Evolutionary conservation across 2,329 filamentous ascomycete genomes (phyloP).

Genomic region (Xylariaceae sp.): DNA sequence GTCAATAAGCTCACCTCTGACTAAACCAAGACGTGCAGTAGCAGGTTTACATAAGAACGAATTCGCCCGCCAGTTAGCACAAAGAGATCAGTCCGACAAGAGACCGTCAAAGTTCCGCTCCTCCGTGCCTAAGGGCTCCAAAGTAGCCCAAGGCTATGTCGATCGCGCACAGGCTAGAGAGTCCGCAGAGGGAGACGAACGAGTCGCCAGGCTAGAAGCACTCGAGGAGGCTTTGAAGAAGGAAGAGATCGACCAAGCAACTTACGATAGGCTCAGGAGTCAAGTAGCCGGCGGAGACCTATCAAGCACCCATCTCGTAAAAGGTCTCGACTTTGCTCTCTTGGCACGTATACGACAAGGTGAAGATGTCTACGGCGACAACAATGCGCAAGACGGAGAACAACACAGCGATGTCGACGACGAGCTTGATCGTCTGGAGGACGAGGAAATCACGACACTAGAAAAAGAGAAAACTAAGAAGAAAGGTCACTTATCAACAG

Average conservation of each 20-base stretch:
- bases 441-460: slow-evolving; percentile 50
- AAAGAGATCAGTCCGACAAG: slow-evolving; percentile 56
- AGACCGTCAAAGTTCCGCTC: slow-evolving; percentile 72
- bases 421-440: slow-evolving; percentile 58
- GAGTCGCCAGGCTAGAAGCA: slow-evolving; percentile 65
- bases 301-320: slow-evolving; percentile 79
- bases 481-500: slow-evolving; percentile 57
- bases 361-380: slow-evolving; percentile 58
- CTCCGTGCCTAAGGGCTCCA: slow-evolving; percentile 76
- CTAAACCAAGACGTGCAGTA: slow-evolving; percentile 57
- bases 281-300: slow-evolving; percentile 82
- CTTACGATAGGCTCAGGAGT: slow-evolving; percentile 69
- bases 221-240: slow-evolving; percentile 79
- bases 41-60: slow-evolving; percentile 54
- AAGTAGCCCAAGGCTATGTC: slow-evolving; percentile 73
- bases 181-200: slow-evolving; percentile 49
- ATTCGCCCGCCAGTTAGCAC: slow-evolving; percentile 81
- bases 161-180: slow-evolving; percentile 71
- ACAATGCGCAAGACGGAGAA: slow-evolving; percentile 28
- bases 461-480: slow-evolving; percentile 52
- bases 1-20: slow-evolving; percentile 10
- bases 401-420: slow-evolving; percentile 56
- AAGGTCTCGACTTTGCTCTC: slow-evolving; percentile 84
- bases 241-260: slow-evolving; percentile 75
- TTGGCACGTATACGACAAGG: slow-evolving; percentile 65